Conservation (phyloP, 441 rosid genomes). For the Metrosideros polymorpha region DNA sequence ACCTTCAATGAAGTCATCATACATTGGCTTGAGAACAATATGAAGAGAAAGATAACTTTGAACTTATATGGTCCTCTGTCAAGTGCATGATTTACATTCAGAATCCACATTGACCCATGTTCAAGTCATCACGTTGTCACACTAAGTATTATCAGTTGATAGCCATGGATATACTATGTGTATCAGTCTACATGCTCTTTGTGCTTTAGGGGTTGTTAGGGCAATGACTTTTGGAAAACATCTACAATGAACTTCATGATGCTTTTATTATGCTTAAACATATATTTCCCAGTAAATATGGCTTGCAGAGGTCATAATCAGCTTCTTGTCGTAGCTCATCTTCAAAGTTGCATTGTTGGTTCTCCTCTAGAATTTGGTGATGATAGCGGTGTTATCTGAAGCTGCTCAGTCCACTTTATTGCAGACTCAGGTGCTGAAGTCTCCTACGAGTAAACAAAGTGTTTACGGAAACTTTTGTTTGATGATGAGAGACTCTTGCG, state of each 20-base stretch:
- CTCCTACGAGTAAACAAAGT: not conserved
- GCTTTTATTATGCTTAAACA: not conserved
- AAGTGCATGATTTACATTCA: not conserved
- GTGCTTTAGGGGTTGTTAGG: not conserved
- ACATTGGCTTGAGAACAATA: not conserved
- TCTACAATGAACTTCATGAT: not conserved
- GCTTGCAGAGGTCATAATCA: not conserved
- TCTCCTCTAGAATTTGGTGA: not conserved
- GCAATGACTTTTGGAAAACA: not conserved
- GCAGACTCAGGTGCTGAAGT: not conserved
- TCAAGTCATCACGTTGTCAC: not conserved
- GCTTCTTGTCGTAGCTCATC: not conserved
- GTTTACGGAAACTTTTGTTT: not conserved
- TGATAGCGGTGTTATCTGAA: not conserved
- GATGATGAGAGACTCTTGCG: not conserved
- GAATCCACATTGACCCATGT: not conserved
- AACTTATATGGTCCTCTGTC: not conserved
- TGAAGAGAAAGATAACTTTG: not conserved
- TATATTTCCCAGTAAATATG: not conserved
- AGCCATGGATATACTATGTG: not conserved
- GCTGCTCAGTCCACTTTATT: not conserved
- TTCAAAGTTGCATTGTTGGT: not conserved
- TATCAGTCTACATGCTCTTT: not conserved
- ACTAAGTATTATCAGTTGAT: not conserved
- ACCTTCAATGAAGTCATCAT: not conserved